These are phyloP conservation scores for Mastigamoeba balamuthi DNA, from an alignment of 78 protist genomes.

Conservation along the genomic window DNA sequence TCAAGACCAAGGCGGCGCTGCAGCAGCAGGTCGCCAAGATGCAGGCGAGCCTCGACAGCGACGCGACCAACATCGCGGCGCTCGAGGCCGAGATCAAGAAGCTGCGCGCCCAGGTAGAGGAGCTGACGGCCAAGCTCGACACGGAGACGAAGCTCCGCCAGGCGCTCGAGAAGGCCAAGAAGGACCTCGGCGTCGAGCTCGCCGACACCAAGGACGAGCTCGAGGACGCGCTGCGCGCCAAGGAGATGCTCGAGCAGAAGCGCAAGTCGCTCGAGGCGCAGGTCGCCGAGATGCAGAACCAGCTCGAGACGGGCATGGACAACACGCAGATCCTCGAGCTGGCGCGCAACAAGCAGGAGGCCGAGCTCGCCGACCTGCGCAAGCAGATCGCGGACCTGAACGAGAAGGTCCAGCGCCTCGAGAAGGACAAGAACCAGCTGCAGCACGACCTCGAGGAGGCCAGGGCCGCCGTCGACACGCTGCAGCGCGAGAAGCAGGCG, in stretches of 20 bases:
- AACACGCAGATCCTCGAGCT: background rate
- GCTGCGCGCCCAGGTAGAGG: conserved; percentile 35
- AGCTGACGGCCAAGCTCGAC: conserved; percentile 35
- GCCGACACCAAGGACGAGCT: conserved; percentile 41
- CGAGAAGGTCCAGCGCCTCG: conserved; percentile 27
- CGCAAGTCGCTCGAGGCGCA: background rate
- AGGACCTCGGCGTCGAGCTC: conserved; percentile 33
- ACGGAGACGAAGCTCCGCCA: conserved; percentile 37
- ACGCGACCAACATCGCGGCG: background rate
- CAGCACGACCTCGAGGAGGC: background rate
- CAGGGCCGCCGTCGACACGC: background rate
- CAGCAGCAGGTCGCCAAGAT: conserved; percentile 27
- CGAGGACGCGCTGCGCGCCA: conserved; percentile 32
- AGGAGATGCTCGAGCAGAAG: conserved; percentile 23
- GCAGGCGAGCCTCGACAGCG: conserved; percentile 16
- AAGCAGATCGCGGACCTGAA: conserved; percentile 24
- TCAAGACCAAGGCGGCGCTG: conserved; percentile 16
- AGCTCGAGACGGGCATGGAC: conserved; percentile 15
- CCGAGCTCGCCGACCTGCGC: conserved; percentile 40
- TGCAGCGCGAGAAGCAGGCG: background rate
- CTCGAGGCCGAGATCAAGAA: conserved; percentile 10
- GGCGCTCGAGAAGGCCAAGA: conserved; percentile 49
- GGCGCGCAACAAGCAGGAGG: no score
- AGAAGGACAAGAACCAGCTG: conserved; percentile 36
- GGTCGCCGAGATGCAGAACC: conserved; percentile 30